A percentile compares a stretch with the other conserved stretches of the same genome.
Conservation (phyloP, 108 stramenopile genomes). For the Nitzschia sp. region DNA sequence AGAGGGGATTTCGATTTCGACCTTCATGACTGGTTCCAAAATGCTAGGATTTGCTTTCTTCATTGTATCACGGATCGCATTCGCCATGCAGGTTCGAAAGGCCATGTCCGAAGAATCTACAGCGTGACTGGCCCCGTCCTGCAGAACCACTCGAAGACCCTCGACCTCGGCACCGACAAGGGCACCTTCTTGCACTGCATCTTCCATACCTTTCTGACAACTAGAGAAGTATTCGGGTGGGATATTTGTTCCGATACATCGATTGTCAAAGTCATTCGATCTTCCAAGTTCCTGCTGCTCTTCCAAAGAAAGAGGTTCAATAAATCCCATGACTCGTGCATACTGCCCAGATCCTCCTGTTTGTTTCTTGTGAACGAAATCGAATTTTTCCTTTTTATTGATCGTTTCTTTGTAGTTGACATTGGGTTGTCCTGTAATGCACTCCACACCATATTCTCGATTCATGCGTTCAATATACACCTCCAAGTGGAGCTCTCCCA, state of each 20-base stretch:
- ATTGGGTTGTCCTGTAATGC: slow-evolving; percentile 89
- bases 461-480: slow-evolving; percentile 99
- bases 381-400: slow-evolving; percentile 75
- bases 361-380: slow-evolving; percentile 99
- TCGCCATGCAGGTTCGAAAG: slow-evolving; percentile 93
- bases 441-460: slow-evolving; percentile 96
- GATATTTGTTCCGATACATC: slow-evolving; percentile 94
- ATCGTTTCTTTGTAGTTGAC: slow-evolving; percentile 99
- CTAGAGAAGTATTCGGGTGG: slow-evolving; percentile 96
- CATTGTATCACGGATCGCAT: slow-evolving; percentile 92
- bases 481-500: slow-evolving; percentile 99
- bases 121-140: slow-evolving; percentile 93
- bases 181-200: slow-evolving; percentile 90
- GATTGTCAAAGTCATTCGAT: slow-evolving; percentile 88
- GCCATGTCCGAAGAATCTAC: slow-evolving; percentile 99
- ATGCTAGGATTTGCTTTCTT: slow-evolving; percentile 80
- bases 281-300: slow-evolving; percentile 73
- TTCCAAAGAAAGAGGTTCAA: slow-evolving; percentile 93
- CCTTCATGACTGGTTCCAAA: slow-evolving; percentile 96
- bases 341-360: slow-evolving; percentile 98
- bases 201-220: slow-evolving; percentile 94
- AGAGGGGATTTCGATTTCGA: slow-evolving; percentile 90
- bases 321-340: slow-evolving; percentile 94
- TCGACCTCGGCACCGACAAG: slow-evolving; percentile 93
- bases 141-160: slow-evolving; percentile 90